Base-by-base conservation (phyloP, 2,329 filamentous ascomycete species). In the Magnaporthales sp. region DNA sequence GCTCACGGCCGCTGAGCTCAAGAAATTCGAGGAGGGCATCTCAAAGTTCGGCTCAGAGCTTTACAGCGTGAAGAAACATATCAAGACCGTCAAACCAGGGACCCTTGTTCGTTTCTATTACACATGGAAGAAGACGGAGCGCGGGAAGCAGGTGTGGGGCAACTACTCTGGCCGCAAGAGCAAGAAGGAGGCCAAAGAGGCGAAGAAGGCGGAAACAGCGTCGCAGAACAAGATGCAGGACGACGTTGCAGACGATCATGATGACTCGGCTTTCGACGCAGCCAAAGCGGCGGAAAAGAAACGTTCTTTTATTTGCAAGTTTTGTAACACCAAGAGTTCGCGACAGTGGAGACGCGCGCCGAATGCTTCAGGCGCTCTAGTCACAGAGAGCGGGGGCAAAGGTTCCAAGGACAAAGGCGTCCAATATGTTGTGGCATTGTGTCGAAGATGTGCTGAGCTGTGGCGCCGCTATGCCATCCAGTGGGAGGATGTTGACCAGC, bases 391-490 rank as follows among this genome's bases (percentile, higher is more conserved):
- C n/a, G 81, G 81, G 10, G 83, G 84, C 66, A 91, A 89, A 72
- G 85, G 82, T 68, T 86, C 87, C 66, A 93, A 93, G 77, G 92
- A 97, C 70, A 96, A 94, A 75, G 86, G 86, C 13, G 81, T 84
- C 19, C 87, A 90, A 71, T 87, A 90, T 46, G 86, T 96, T 22
- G 85, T 93, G 63, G 93, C 94, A 3, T 84, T 99, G 4, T 99
- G 95, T 75, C 85, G 93, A 67, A 88, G 94, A 68, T 99, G 95
- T 74, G 93, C 93, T 29, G 89, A 95, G 73, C 81, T 99, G 9
- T 99, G 95, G 95, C 89, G 95, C 64, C 91, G 94, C 70, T 99
- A 99, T 77, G 94, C 90, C 19, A 92, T 99, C 69, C 92, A 96
- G 71, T 99, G 92, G 88, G 95, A 98, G 77, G 92, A 96, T 70